phyloP scores from a whole-genome alignment of 1,284 basidiomycete genomes.

The Dichomitus squalens region DNA sequence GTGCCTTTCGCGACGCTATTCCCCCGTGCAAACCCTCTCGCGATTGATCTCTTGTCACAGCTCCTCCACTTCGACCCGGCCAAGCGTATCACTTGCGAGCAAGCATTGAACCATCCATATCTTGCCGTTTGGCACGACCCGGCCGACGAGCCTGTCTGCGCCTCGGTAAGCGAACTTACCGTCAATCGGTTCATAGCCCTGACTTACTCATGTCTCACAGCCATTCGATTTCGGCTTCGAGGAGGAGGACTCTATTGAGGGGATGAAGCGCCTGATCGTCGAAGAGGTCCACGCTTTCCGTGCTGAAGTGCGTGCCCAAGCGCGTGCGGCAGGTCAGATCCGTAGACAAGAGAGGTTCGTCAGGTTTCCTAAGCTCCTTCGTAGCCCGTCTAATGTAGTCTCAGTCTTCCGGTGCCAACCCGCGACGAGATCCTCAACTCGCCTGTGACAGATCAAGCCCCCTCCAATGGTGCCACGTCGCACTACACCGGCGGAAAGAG shows the following conservation, averaged over 20 bases:
- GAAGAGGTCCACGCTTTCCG: constrained; percentile 93
- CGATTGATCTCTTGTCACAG: constrained; percentile 90
- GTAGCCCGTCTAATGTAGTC: background rate
- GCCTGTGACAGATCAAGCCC: constrained; percentile 69
- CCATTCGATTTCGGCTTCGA: constrained; percentile 99
- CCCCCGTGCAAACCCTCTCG: constrained; percentile 91
- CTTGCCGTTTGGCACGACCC: constrained; percentile 94
- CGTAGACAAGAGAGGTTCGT: constrained; percentile 73
- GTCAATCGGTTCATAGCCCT: background rate
- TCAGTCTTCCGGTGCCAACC: constrained; percentile 72
- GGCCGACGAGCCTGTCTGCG: constrained; percentile 84
- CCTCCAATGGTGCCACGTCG: constrained; percentile 69
- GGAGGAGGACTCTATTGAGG: constrained; percentile 93
- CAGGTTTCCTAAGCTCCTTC: background rate
- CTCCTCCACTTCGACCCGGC: constrained; percentile 97
- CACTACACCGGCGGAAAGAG: constrained; percentile 48
- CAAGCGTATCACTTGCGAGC: constrained; percentile 93
- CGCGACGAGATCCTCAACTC: constrained; percentile 81
- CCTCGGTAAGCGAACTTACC: constrained; percentile 13
- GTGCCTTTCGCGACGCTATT: constrained; percentile 92
- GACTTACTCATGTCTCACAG: constrained; percentile 36
- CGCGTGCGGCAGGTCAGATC: constrained; percentile 67
- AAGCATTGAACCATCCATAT: constrained; percentile 95
- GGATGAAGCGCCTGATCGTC: constrained; percentile 96
- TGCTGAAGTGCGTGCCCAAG: constrained; percentile 79